These are phyloP conservation scores for Articulospora tetracladia DNA, from an alignment of 495 filamentous ascomycete genomes.

Conservation along the genomic window DNA sequence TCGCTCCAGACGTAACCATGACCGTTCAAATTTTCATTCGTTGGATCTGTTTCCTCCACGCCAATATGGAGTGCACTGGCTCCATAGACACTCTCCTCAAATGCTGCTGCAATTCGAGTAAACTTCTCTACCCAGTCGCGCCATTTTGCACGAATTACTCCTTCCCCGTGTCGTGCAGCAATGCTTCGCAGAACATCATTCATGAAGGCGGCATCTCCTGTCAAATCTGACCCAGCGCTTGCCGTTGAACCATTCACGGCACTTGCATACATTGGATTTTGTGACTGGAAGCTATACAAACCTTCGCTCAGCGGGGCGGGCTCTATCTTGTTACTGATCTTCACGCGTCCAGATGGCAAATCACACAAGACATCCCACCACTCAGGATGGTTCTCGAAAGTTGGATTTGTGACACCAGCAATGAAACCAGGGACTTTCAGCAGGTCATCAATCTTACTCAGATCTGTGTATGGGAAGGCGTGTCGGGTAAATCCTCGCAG, in stretches of 20 bases:
- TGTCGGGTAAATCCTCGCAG: conserved; percentile 93
- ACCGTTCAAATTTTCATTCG: conserved; percentile 52
- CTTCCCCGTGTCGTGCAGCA: conserved; percentile 79
- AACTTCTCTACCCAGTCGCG: conserved; percentile 87
- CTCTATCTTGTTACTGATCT: conserved; percentile 83
- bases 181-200: conserved; percentile 78
- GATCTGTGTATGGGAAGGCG: conserved; percentile 97
- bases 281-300: conserved; percentile 78
- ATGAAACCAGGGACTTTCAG: conserved; percentile 96
- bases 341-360: conserved; percentile 85
- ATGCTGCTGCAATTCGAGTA: conserved; percentile 84
- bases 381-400: conserved; percentile 88
- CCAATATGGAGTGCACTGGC: conserved; percentile 87
- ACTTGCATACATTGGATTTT: conserved; percentile 54
- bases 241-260: conserved; percentile 39
- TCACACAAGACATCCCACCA: conserved; percentile 99
- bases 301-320: conserved; percentile 74
- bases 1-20: conserved; percentile 96
- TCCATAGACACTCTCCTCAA: conserved; percentile 93
- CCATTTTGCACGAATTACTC: conserved; percentile 86
- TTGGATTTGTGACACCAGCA: conserved; percentile 95
- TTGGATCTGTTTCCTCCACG: conserved; percentile 63
- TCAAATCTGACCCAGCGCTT: conserved; percentile 49
- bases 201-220: conserved; percentile 89
- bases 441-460: conserved; percentile 96